phyloP scores from a whole-genome alignment of 2,329 filamentous ascomycete species.

The Ceratocystis lukuohia region DNA sequence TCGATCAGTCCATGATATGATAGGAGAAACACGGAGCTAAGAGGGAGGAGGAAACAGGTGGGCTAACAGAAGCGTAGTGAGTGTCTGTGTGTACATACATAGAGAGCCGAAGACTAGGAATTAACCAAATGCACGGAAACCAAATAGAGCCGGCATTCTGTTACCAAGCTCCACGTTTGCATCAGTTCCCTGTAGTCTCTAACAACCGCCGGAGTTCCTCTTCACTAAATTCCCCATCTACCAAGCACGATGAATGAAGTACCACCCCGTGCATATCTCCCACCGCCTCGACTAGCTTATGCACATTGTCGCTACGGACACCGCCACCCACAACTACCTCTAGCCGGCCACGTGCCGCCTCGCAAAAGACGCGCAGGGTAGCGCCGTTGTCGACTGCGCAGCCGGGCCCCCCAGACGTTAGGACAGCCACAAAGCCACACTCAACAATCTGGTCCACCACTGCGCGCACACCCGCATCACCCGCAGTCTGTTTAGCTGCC shows the following conservation, averaged over 20 bases:
- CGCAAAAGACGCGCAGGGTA: slow-evolving; percentile 29
- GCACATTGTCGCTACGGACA: slow-evolving; percentile 32
- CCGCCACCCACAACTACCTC: slow-evolving; percentile 42
- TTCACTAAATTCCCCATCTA: slow-evolving; percentile 12
- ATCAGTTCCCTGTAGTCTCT: slow-evolving; percentile 6
- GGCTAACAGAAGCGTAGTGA: background rate
- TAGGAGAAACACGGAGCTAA: background rate
- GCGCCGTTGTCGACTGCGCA: slow-evolving; percentile 30
- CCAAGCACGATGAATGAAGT: slow-evolving; percentile 20
- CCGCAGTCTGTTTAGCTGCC: slow-evolving; percentile 17
- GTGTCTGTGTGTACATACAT: background rate
- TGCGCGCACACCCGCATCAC: slow-evolving; percentile 19
- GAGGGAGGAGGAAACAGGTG: background rate
- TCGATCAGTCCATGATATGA: slow-evolving; percentile 9
- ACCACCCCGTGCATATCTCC: slow-evolving; percentile 12
- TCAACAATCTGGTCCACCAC: slow-evolving; percentile 28
- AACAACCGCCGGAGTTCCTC: slow-evolving; percentile 14
- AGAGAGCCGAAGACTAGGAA: background rate
- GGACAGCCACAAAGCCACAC: slow-evolving; percentile 37
- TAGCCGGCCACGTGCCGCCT: slow-evolving; percentile 24
- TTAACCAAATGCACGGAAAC: background rate
- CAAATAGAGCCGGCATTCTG: background rate
- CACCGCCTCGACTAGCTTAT: slow-evolving; percentile 5
- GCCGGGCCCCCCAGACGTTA: slow-evolving; percentile 41
- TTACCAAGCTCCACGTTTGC: background rate